Evolutionary conservation across 2,329 filamentous ascomycete genomes (phyloP), one percentile per base, ranked within the genome.

Genomic region (Talaromyces albobiverticillius): DNA sequence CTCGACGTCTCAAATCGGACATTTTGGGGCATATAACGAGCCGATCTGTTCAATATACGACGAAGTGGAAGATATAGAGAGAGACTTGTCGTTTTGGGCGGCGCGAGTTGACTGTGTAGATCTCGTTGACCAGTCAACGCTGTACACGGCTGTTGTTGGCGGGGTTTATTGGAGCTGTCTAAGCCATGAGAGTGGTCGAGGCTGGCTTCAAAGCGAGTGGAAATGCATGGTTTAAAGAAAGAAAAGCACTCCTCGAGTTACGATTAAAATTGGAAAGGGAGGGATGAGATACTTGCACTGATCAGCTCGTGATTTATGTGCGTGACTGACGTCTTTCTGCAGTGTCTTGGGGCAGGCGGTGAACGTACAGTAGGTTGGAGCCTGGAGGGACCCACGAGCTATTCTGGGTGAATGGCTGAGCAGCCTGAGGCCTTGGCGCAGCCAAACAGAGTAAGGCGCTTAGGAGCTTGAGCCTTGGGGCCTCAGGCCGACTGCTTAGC

Each of bases 1-100:
- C 65, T 55, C 70, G 71, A 58, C 65, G 66, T 59, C 63, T 67
- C 55, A 67, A 56, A 43, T 70, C 66, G 53, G 64, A 52, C 71
- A 73, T 75, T 22, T 18, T 56, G 18, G 34, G 22, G 10, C 36
- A 25, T 13, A 6, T 20, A 31, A 14, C 29, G 16, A 25, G 6
- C 41, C 11, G n/a, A 16, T 18, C n/a, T 18, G 32, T 13, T 29
- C 23, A 18, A 23, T 45, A 18, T 23, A 11, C 40, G 34, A 22
- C 31, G n/a, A n/a, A n/a, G 34, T 36, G 18, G 43, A 38, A 18
- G 22, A 29, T 16, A 3, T 40, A 38, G 46, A 40, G 38, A 29
- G 3, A 34, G 13, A 9, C 23, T 16, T 32, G 29, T 31, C 14
- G 13, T 45, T 13, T 23, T n/a, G 10, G 26, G 22, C 16, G n/a